A percentile compares a stretch with the other conserved stretches of the same genome.
These are phyloP conservation scores for Cryptococcus sp. DNA, from an alignment of 1,284 basidiomycete species.

Conservation along the genomic window DNA sequence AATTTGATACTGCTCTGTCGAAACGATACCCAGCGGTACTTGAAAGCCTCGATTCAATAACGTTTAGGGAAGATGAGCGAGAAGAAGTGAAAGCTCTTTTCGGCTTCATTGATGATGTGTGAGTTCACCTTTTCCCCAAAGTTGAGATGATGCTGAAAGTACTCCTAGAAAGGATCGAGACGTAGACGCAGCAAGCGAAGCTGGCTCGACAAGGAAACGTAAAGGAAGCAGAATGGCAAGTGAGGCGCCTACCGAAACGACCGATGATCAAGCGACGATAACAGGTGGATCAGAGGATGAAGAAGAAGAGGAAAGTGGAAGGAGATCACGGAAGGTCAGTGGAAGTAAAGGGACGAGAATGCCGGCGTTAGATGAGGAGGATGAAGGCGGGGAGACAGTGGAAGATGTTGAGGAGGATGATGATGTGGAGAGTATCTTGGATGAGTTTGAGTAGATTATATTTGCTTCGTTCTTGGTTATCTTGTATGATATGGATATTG, in stretches of 20 bases:
- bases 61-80: slow-evolving; percentile 28
- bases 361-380: slow-evolving; percentile 13
- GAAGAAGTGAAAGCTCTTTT: slow-evolving; percentile 30
- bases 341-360: slow-evolving; percentile 14
- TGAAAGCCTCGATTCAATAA: slow-evolving; percentile 64
- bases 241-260: slow-evolving; percentile 2
- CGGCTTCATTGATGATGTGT: slow-evolving; percentile 45
- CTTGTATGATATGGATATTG: too few relatives aligned
- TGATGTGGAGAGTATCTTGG: slow-evolving; percentile 25
- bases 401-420: slow-evolving; percentile 11
- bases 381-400: slow-evolving; percentile 3
- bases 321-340: slow-evolving; percentile 4
- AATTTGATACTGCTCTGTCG: slow-evolving; percentile 59
- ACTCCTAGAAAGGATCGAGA: slow-evolving; percentile 17
- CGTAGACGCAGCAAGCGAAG: slow-evolving; percentile 14
- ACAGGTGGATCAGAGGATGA: slow-evolving; percentile 6
- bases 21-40: slow-evolving; percentile 60
- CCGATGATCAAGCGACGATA: not conserved
- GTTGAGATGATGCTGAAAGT: not conserved
- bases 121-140: slow-evolving; percentile 14
- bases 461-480: too few relatives aligned
- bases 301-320: slow-evolving; percentile 2
- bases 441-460: slow-evolving; percentile 8
- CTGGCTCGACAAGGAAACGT: slow-evolving; percentile 10
- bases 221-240: not conserved